These are phyloP conservation scores for Leishmania major DNA, from an alignment of 208 protist species.

Conservation along the genomic window DNA sequence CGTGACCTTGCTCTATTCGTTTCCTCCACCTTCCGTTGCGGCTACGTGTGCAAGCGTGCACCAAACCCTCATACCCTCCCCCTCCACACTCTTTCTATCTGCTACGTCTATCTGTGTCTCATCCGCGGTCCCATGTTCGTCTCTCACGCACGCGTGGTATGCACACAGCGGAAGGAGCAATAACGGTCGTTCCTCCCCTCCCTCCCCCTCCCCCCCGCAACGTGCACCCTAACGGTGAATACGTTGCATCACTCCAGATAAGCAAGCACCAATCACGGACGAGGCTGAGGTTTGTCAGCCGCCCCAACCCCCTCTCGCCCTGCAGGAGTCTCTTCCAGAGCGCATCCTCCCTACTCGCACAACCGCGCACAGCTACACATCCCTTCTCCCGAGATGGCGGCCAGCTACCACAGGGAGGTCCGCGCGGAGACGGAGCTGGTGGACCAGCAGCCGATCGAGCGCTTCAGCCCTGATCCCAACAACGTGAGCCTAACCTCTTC, in stretches of 20 bases:
- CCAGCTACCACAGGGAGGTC: background rate
- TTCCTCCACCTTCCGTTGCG: background rate
- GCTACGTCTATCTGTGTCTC: background rate
- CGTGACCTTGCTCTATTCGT: background rate
- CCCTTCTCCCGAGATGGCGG: background rate
- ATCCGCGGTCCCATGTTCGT: background rate
- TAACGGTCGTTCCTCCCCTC: too few species aligned
- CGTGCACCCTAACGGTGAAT: background rate
- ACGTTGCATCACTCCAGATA: background rate
- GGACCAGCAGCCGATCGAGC: slow-evolving; percentile 5
- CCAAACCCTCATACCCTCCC: too few species aligned
- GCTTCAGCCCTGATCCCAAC: slow-evolving; percentile 3
- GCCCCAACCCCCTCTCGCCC: background rate
- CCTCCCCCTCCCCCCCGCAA: background rate
- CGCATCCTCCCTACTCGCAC: background rate
- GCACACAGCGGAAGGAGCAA: background rate
- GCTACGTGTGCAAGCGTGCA: background rate
- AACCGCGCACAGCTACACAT: background rate
- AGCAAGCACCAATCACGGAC: background rate
- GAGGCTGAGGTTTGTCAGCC: too few species aligned
- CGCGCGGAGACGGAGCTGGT: slow-evolving; percentile 8
- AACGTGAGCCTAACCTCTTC: slow-evolving; percentile 12
- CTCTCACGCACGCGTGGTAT: background rate
- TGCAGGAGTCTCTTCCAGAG: background rate
- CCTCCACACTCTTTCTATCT: background rate